A percentile compares a stretch with the other conserved stretches of the same genome.
Conservation (phyloP, 805 yeast genomes). For the Starmerella roubikii region DNA sequence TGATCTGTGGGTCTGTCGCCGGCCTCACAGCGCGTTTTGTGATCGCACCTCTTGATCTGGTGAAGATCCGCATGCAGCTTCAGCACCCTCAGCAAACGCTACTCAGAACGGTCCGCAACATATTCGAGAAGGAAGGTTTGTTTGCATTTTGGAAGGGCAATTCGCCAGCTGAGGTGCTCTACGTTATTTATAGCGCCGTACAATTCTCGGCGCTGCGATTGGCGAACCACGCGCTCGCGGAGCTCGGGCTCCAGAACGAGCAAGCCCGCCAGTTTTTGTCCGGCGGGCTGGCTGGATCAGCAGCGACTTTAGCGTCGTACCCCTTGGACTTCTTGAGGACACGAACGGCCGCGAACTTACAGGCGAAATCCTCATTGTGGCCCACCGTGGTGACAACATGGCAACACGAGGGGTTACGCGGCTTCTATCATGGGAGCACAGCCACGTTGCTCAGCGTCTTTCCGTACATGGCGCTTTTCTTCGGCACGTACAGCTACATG, state of each 20-base stretch:
- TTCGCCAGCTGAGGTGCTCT: constrained; percentile 78
- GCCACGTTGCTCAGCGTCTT: constrained; percentile 50
- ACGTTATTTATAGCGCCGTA: constrained; percentile 67
- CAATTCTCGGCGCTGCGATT: constrained; percentile 67
- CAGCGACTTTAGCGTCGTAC: constrained; percentile 62
- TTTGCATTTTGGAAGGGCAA: constrained; percentile 91
- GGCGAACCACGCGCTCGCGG: constrained; percentile 29
- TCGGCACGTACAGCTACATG: constrained; percentile 16
- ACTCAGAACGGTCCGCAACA: constrained; percentile 27
- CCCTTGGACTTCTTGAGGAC: constrained; percentile 89
- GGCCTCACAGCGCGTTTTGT: constrained; percentile 50
- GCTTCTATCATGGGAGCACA: constrained; percentile 37
- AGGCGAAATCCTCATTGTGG: constrained; percentile 10
- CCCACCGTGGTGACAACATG: constrained; percentile 27
- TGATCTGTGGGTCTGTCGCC: constrained; percentile 57
- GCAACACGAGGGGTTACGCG: constrained; percentile 32
- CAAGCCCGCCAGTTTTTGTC: constrained; percentile 39
- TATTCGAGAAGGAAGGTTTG: constrained; percentile 52
- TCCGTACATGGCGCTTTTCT: constrained; percentile 60
- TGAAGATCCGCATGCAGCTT: constrained; percentile 64
- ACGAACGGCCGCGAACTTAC: constrained; percentile 54
- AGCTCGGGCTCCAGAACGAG: constrained; percentile 15
- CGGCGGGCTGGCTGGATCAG: constrained; percentile 66
- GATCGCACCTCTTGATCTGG: constrained; percentile 66
- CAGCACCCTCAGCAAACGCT: constrained; percentile 23